Conservation (phyloP, 805 yeast species). For the Ogataea trehaloabstinens region DNA sequence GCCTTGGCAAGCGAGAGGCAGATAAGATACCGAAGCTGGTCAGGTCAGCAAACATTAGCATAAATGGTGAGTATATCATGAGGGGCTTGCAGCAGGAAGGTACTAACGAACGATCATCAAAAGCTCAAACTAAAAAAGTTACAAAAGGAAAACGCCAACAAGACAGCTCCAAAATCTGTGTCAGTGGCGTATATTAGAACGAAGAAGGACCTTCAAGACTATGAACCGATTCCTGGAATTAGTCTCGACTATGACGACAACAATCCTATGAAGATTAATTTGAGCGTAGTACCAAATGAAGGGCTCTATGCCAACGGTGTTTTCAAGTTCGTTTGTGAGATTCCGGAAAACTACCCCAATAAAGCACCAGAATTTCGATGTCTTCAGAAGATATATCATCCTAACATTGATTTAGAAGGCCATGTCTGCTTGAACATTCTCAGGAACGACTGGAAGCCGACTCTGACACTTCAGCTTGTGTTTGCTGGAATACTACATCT, state of each 20-base stretch:
- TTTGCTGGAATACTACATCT: conserved; percentile 82
- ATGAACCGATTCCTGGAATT: conserved; percentile 55
- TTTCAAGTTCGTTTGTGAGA: conserved; percentile 65
- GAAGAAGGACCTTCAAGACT: conserved; percentile 72
- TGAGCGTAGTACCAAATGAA: conserved; percentile 61
- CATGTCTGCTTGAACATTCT: conserved; percentile 88
- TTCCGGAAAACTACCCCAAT: conserved; percentile 79
- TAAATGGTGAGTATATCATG: background rate
- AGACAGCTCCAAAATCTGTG: conserved; percentile 16
- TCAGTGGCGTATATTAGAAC: conserved; percentile 71
- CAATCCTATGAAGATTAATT: conserved; percentile 60
- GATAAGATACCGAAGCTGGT: too few species aligned
- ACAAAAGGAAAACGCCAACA: conserved; percentile 25
- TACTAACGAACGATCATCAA: background rate
- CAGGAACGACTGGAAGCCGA: conserved; percentile 97
- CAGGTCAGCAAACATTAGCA: background rate
- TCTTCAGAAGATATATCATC: conserved; percentile 76
- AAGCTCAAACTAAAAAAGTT: conserved; percentile 31
- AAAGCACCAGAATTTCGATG: conserved; percentile 88
- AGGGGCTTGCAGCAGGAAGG: background rate
- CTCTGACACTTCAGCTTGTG: conserved; percentile 74
- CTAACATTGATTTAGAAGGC: conserved; percentile 88
- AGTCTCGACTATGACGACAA: conserved; percentile 47
- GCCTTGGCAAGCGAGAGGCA: too few species aligned
- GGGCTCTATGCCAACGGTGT: conserved; percentile 70